Conservation (phyloP, 1,284 basidiomycete genomes). For the Athelia psychrophila region DNA sequence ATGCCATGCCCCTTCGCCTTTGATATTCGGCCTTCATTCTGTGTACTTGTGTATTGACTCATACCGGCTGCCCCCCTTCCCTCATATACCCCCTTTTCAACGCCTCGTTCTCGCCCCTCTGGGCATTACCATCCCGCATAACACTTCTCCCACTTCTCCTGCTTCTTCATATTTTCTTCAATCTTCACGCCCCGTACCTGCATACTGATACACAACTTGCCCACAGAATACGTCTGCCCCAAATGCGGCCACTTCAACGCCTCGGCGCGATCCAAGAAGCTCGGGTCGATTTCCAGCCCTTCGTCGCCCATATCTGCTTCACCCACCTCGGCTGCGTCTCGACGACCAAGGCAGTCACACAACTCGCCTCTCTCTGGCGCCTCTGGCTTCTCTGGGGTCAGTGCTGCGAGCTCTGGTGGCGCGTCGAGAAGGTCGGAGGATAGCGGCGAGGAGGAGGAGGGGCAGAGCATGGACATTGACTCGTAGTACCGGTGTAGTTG, state of each 20-base stretch:
- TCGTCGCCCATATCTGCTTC: background rate
- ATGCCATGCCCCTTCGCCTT: no score
- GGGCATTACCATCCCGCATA: conserved; percentile 2
- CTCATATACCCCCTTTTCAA: background rate
- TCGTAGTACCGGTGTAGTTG: no score
- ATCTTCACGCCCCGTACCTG: background rate
- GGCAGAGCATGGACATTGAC: no score
- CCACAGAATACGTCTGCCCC: conserved; percentile 72
- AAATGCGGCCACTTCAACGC: conserved; percentile 74
- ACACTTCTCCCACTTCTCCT: background rate
- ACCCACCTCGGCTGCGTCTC: background rate
- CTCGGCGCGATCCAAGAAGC: background rate
- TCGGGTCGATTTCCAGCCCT: background rate
- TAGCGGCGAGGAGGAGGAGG: no score
- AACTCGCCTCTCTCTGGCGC: no score
- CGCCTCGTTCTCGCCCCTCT: background rate
- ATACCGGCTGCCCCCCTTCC: background rate
- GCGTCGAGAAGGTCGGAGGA: no score
- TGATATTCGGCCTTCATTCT: no score
- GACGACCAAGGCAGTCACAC: no score
- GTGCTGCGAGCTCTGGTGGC: no score
- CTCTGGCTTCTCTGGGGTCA: no score
- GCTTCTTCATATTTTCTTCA: background rate
- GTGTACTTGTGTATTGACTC: background rate
- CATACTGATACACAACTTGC: conserved; percentile 4